Evolutionary conservation across 2,329 filamentous ascomycete genomes (phyloP), one percentile per base, ranked within the genome.

Genomic region (Trichophaea hybrida): DNA sequence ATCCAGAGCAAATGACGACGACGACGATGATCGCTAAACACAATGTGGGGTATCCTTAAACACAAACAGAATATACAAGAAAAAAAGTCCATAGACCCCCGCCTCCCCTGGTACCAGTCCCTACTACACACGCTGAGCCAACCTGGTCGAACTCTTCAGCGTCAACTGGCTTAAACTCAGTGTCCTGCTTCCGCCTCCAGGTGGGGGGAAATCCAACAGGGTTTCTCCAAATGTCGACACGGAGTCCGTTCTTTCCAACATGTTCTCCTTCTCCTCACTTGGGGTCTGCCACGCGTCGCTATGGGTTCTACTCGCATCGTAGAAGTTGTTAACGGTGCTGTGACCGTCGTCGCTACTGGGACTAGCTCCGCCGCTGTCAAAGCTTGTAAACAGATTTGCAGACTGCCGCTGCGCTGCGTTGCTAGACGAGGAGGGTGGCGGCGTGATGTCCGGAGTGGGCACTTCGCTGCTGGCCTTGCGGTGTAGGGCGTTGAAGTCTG

Each of bases 401-500:
- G 55, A 59, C 37, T 60, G 61, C 40, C 61, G 64, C 44, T 55
- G 57, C 33, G 59, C 10, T 15, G 10, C n/a, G 10, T 12, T 15
- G n/a, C 13, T 17, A 5, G 12, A 8, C 44, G 12, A n/a, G 17
- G 50, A 33, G 10, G 50, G 55, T 8, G 64, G 64, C 4, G 64
- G 64, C 17, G 64, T 65, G 13, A 59, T 60, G 59, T 65, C 64
- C 52, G 64, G 64, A 37, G 64, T 65, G 52, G 62, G 64, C 40
- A 65, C 50, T 24, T 65, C 64, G 40, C 60, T 64, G 33, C 62
- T 64, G 15, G 62, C 57, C 57, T 64, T 62, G 12, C 64, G 55
- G 8, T 60, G 60, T 24, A 64, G 57, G 34, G 59, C 61, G 10
- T 35, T 57, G 32, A 65, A 61, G 24, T 61, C 63, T 10, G 62